phyloP scores from a whole-genome alignment of 1,284 basidiomycete genomes.

The Ganoderma boninense region DNA sequence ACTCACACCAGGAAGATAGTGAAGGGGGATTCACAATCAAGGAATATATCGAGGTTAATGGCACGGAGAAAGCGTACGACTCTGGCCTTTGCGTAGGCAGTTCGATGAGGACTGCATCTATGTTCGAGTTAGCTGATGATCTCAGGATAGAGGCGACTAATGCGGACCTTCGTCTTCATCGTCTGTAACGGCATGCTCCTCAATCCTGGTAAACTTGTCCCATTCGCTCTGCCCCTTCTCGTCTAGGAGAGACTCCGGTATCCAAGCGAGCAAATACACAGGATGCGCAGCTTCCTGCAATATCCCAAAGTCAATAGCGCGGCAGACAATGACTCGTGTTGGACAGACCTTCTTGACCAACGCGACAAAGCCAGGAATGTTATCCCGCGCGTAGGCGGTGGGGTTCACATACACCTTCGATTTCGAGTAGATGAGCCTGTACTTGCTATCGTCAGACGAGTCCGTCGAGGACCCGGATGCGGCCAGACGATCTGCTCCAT shows the following conservation, averaged over 20 bases:
- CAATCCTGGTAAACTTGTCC: slow-evolving; percentile 87
- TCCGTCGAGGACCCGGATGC: slow-evolving; percentile 33
- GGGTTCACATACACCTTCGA: slow-evolving; percentile 96
- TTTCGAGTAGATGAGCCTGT: slow-evolving; percentile 86
- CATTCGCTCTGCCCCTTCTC: slow-evolving; percentile 82
- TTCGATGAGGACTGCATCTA: slow-evolving; percentile 83
- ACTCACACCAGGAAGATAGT: slow-evolving; percentile 88
- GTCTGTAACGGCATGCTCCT: slow-evolving; percentile 64
- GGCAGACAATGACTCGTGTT: background rate
- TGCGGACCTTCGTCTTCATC: slow-evolving; percentile 77
- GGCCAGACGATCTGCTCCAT: slow-evolving; percentile 31
- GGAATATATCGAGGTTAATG: slow-evolving; percentile 90
- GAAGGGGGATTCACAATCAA: slow-evolving; percentile 87
- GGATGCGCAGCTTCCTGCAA: slow-evolving; percentile 77
- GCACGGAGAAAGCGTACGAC: slow-evolving; percentile 95
- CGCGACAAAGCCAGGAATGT: slow-evolving; percentile 91
- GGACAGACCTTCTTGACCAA: slow-evolving; percentile 81
- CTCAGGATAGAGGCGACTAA: background rate
- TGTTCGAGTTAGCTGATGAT: slow-evolving; percentile 12
- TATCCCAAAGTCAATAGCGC: slow-evolving; percentile 6
- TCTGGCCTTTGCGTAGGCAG: slow-evolving; percentile 80
- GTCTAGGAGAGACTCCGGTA: slow-evolving; percentile 81
- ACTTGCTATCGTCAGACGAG: slow-evolving; percentile 63
- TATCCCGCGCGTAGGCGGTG: slow-evolving; percentile 90
- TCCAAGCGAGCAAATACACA: slow-evolving; percentile 83